phyloP scores from a whole-genome alignment of 352 stramenopile genomes.

The Phytopythium oedochilum region DNA sequence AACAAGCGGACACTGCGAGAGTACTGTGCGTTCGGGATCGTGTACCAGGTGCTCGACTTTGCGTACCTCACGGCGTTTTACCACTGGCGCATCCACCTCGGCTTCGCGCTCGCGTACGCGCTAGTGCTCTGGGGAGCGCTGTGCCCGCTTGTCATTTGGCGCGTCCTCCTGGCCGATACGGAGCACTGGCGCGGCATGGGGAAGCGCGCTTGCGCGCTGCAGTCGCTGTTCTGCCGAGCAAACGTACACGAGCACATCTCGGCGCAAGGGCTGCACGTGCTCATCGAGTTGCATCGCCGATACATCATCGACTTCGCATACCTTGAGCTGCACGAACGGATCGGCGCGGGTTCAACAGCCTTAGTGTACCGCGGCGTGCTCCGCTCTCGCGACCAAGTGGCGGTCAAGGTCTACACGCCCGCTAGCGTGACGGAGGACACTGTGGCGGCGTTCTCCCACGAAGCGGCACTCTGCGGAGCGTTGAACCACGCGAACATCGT shows the following conservation, averaged over 20 bases:
- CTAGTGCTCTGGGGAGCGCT: slow-evolving; percentile 27
- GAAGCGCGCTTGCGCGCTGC: slow-evolving; percentile 24
- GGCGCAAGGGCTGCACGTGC: slow-evolving; percentile 37
- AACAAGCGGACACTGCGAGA: slow-evolving; percentile 37
- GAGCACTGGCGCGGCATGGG: slow-evolving; percentile 59
- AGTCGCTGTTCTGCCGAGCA: slow-evolving; percentile 28
- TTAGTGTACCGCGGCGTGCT: slow-evolving; percentile 44
- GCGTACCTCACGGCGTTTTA: slow-evolving; percentile 29
- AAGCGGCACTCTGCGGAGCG: slow-evolving; percentile 42
- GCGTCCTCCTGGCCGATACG: slow-evolving; percentile 49
- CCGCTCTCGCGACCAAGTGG: slow-evolving; percentile 35
- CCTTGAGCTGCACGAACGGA: slow-evolving; percentile 30
- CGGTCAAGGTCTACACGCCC: slow-evolving; percentile 62
- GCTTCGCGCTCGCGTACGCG: slow-evolving; percentile 24
- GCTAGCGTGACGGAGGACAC: slow-evolving; percentile 45
- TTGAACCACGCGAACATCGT: slow-evolving; percentile 59
- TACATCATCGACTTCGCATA: slow-evolving; percentile 41
- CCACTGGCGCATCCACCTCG: slow-evolving; percentile 16
- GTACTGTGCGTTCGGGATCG: slow-evolving; percentile 30
- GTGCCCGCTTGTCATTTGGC: slow-evolving; percentile 33
- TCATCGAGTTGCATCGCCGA: slow-evolving; percentile 42
- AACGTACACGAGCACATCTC: slow-evolving; percentile 38
- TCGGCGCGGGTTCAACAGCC: slow-evolving; percentile 33
- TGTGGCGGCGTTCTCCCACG: slow-evolving; percentile 43
- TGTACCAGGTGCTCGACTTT: slow-evolving; percentile 36